Evolutionary conservation across 441 rosid species (phyloP).

Genomic region (Isatis lusitanica): DNA sequence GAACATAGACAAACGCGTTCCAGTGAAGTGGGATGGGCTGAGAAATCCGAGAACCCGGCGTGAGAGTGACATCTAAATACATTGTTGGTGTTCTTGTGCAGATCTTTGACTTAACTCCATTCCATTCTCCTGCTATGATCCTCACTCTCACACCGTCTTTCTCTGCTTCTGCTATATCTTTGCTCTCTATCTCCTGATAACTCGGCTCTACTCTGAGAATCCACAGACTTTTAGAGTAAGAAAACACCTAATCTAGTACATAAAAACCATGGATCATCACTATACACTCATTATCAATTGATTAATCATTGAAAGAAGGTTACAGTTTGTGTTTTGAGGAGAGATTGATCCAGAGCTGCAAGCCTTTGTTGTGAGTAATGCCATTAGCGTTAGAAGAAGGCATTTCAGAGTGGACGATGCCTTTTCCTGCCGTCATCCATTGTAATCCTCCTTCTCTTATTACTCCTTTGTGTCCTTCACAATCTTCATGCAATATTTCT

Average conservation of each 20-base stretch:
- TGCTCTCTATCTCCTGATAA: conserved; percentile 73
- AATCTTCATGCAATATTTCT: conserved; percentile 74
- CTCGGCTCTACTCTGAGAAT: conserved; percentile 67
- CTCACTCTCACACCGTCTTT: conserved; percentile 68
- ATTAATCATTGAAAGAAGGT: not conserved
- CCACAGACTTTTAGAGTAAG: not conserved
- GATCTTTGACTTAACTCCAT: conserved; percentile 66
- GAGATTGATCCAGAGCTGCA: conserved; percentile 90
- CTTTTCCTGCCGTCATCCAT: conserved; percentile 99
- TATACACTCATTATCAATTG: not conserved
- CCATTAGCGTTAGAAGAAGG: conserved; percentile 50
- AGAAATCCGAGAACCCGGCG: conserved; percentile 59
- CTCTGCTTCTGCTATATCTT: conserved; percentile 63
- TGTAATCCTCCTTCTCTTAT: conserved; percentile 76
- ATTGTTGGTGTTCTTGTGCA: conserved; percentile 85
- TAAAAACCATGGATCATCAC: not conserved
- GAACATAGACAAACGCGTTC: conserved; percentile 76
- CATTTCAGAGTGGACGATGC: conserved; percentile 94
- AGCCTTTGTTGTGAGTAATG: conserved; percentile 73
- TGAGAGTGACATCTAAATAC: conserved; percentile 78
- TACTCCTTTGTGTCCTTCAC: conserved; percentile 84
- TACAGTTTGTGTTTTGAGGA: conserved; percentile 81
- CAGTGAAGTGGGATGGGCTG: conserved; percentile 63
- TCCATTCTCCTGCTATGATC: conserved; percentile 83
- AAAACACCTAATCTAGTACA: not conserved